These are phyloP conservation scores for Maudiozyma turicensis DNA, from an alignment of 805 yeast genomes.

Conservation along the genomic window DNA sequence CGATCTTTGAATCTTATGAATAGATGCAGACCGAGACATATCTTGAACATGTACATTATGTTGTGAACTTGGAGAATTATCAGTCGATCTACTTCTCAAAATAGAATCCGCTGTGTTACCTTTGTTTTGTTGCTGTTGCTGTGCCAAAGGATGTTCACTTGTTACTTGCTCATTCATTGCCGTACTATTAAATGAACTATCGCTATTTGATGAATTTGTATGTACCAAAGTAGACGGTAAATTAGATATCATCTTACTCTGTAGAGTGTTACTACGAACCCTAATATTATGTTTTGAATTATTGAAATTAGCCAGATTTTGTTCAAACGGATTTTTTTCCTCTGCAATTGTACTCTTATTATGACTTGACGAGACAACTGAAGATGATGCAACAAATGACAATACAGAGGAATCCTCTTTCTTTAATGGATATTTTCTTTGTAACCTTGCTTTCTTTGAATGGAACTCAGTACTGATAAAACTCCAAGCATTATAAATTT, in stretches of 20 bases:
- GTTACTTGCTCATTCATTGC: not conserved
- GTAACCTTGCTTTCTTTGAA: not conserved
- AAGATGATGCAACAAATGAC: not conserved
- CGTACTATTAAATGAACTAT: not conserved
- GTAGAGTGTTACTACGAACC: conserved; percentile 21
- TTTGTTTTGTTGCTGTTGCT: too few species aligned
- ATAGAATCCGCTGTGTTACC: not conserved
- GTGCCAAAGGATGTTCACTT: not conserved
- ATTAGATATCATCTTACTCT: conserved; percentile 5
- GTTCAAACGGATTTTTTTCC: not conserved
- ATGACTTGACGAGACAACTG: too few species aligned
- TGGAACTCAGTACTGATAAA: conserved; percentile 9
- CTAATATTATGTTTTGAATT: conserved; percentile 9
- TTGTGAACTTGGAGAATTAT: not conserved
- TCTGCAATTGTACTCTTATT: not conserved
- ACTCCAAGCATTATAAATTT: conserved; percentile 56
- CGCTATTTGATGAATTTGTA: not conserved
- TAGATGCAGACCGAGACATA: not conserved
- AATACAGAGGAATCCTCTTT: conserved; percentile 4
- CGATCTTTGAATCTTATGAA: not conserved
- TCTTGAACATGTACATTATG: conserved; percentile 1
- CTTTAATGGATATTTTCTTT: conserved; percentile 1
- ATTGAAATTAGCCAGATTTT: conserved; percentile 2
- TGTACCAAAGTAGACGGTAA: conserved; percentile 10
- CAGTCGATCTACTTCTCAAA: not conserved